phyloP scores from a whole-genome alignment of 108 stramenopile genomes.

The Poteriospumella lacustris region DNA sequence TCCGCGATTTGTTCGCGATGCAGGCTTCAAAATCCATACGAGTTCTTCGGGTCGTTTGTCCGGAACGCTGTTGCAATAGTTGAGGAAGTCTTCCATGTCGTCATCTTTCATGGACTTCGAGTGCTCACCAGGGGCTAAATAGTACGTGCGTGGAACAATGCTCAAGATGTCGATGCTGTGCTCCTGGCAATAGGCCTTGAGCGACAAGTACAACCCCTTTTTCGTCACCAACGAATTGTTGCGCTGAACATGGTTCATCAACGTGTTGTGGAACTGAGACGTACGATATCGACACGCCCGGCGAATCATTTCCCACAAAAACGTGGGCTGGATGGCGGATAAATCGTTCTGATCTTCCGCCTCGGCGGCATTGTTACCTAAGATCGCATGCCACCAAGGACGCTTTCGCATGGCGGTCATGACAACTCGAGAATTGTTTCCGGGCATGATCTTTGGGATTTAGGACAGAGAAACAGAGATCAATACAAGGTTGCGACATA shows the following conservation, averaged over 20 bases:
- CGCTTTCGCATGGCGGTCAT: not conserved
- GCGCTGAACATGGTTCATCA: conserved; percentile 9
- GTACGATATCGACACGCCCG: not conserved
- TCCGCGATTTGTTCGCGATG: conserved; percentile 50
- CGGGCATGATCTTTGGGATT: not conserved
- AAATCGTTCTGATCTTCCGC: not conserved
- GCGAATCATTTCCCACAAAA: conserved; percentile 21
- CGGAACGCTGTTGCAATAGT: not conserved
- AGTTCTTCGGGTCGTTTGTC: not conserved
- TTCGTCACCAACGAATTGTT: conserved; percentile 20
- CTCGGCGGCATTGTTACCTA: no score
- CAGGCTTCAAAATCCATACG: conserved; percentile 49
- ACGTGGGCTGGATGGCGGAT: not conserved
- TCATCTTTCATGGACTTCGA: not conserved
- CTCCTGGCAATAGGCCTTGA: conserved; percentile 1
- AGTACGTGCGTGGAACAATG: conserved; percentile 15
- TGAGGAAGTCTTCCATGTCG: not conserved
- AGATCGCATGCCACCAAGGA: conserved; percentile 14
- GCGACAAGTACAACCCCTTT: conserved; percentile 6
- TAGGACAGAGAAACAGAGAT: not conserved
- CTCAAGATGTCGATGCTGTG: not conserved
- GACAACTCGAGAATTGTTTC: conserved; percentile 11
- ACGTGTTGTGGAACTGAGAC: not conserved
- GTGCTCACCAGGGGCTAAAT: not conserved
- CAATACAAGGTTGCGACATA: no score